Percentiles rank a stretch among this genome's conserved stretches.
These are phyloP conservation scores for Crithidia mellificae DNA, from an alignment of 208 protist genomes.

Conservation along the genomic window DNA sequence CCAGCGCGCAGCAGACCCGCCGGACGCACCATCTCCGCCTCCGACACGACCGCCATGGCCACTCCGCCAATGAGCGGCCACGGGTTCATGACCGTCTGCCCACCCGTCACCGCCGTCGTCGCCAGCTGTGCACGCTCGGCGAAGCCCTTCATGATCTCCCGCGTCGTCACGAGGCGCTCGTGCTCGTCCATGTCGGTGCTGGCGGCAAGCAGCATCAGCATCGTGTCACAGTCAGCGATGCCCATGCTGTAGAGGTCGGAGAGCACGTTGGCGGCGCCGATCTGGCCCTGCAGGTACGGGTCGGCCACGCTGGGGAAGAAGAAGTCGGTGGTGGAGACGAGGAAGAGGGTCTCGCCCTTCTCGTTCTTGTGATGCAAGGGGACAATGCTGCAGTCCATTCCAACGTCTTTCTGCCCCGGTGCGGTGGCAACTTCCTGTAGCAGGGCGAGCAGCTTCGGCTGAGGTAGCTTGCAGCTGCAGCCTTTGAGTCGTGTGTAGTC, in stretches of 20 bases:
- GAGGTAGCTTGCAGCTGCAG: constrained; percentile 95
- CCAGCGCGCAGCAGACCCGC: constrained; percentile 51
- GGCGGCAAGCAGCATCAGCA: constrained; percentile 95
- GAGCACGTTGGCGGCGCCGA: constrained; percentile 96
- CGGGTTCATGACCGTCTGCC: constrained; percentile 96
- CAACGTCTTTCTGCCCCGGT: constrained; percentile 77
- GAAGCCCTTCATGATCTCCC: constrained; percentile 94
- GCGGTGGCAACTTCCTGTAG: constrained; percentile 74
- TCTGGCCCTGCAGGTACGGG: constrained; percentile 93
- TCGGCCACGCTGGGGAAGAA: constrained; percentile 97
- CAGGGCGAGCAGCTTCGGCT: constrained; percentile 86
- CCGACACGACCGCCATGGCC: constrained; percentile 81
- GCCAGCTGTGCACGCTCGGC: constrained; percentile 79
- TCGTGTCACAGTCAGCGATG: constrained; percentile 91
- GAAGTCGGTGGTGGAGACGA: constrained; percentile 96
- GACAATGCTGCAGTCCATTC: constrained; percentile 94
- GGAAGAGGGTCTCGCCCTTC: constrained; percentile 60
- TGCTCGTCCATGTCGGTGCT: constrained; percentile 92
- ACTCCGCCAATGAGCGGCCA: constrained; percentile 95
- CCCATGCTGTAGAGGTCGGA: constrained; percentile 97
- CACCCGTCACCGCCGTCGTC: constrained; percentile 90
- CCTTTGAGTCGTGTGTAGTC: constrained; percentile 90
- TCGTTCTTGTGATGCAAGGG: constrained; percentile 68
- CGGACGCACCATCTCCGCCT: constrained; percentile 89
- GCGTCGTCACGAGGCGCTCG: constrained; percentile 81